phyloP scores from a whole-genome alignment of 148 eudicot species.

The Rhododendron williamsianum region DNA sequence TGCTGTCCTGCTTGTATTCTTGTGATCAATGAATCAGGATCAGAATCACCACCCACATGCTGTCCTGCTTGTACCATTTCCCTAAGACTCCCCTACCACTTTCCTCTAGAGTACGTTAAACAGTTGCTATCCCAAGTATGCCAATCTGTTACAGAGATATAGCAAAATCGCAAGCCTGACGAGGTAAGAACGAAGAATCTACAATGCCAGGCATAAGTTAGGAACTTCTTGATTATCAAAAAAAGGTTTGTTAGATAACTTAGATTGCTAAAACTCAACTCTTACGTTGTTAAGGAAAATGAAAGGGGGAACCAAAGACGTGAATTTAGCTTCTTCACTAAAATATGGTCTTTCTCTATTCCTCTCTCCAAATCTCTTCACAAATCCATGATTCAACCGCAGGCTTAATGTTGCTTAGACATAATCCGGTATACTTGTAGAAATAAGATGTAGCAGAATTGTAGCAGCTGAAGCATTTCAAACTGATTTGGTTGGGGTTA shows the following conservation, averaged over 20 bases:
- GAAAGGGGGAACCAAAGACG: background rate
- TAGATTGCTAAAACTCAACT: background rate
- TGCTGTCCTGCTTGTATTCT: background rate
- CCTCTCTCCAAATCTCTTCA: background rate
- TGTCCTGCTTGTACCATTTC: background rate
- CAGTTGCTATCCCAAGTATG: background rate
- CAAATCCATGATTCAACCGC: background rate
- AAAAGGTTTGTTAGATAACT: background rate
- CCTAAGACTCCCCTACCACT: background rate
- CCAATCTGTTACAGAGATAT: background rate
- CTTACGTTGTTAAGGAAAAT: background rate
- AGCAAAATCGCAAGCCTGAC: background rate
- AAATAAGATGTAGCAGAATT: background rate
- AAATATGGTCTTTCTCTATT: background rate
- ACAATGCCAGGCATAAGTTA: background rate
- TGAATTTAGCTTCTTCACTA: background rate
- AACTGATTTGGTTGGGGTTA: slow-evolving; percentile 1
- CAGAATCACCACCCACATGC: background rate
- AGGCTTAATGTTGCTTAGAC: background rate
- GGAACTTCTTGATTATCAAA: background rate
- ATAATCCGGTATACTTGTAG: background rate
- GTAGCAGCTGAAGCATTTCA: background rate
- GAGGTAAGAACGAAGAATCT: background rate
- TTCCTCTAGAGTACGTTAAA: background rate
- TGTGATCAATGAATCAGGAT: background rate